Evolutionary conservation across 257 asterid genomes (phyloP).

Genomic region (Thymus quinquecostatus): DNA sequence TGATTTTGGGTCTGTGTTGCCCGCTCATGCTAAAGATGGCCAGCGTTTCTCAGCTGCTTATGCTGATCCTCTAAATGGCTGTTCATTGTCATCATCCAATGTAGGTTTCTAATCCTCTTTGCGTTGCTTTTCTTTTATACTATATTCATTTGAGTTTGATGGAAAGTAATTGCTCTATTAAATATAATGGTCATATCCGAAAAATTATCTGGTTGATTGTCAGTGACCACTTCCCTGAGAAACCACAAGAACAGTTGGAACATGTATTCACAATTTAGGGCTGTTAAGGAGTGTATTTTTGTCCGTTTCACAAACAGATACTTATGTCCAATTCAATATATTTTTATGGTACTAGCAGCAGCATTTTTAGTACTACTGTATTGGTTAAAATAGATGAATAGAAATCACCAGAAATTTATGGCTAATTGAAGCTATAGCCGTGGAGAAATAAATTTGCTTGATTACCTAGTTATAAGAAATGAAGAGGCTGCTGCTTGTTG

Average conservation of each 20-base stretch:
- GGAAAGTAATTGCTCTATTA: neutral
- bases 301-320: conserved; percentile 4
- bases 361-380: conserved; percentile 6
- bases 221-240: conserved; percentile 10
- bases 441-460: neutral
- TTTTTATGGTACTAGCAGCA: neutral
- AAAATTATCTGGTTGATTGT: conserved; percentile 1
- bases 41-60: conserved; percentile 50
- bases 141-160: conserved; percentile 21
- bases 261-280: neutral
- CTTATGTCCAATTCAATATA: conserved; percentile 12
- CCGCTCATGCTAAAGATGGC: conserved; percentile 52
- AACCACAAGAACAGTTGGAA: conserved; percentile 11
- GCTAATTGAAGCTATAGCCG: neutral
- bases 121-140: neutral
- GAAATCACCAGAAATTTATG: conserved; percentile 1
- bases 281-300: conserved; percentile 7
- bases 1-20: conserved; percentile 75
- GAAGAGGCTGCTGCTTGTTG: neutral
- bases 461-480: conserved; percentile 21
- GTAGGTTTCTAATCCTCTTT: conserved; percentile 40
- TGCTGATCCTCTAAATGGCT: conserved; percentile 64
- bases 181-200: neutral
- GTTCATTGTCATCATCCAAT: conserved; percentile 61
- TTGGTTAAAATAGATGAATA: neutral